These are phyloP conservation scores for Baorangia bicolor DNA, from an alignment of 768 basidiomycete species.

Conservation along the genomic window DNA sequence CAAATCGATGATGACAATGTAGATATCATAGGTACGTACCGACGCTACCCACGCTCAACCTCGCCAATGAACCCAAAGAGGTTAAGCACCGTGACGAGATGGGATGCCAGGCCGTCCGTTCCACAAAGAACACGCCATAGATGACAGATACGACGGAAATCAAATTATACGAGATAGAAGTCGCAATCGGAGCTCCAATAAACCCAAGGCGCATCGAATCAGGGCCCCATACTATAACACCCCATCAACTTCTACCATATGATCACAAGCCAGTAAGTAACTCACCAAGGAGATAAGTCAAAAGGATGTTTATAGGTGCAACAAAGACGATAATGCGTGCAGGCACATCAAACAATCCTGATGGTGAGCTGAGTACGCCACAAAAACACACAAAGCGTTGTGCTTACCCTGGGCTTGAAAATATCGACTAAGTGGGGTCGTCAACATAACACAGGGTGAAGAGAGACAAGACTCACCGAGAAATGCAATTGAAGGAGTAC, in stretches of 20 bases:
- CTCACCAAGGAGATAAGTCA: conserved; percentile 82
- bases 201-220: background rate
- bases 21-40: background rate
- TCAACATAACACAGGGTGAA: conserved; percentile 43
- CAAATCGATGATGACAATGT: background rate
- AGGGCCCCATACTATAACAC: background rate
- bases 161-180: background rate
- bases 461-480: conserved; percentile 33
- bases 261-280: background rate
- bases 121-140: background rate
- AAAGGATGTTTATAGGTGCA: conserved; percentile 78
- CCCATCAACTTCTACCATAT: background rate
- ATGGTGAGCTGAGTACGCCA: conserved; percentile 2
- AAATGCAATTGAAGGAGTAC: conserved; percentile 55
- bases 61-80: background rate
- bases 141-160: background rate
- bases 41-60: background rate
- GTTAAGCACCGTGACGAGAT: background rate
- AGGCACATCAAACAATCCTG: conserved; percentile 78
- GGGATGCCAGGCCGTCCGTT: background rate
- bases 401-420: conserved; percentile 80
- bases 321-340: conserved; percentile 79
- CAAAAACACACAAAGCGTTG: conserved; percentile 17
- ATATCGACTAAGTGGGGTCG: conserved; percentile 38
- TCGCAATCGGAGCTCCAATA: background rate